These are phyloP conservation scores for Dendrothele bispora DNA, from an alignment of 768 basidiomycete species.

Conservation along the genomic window DNA sequence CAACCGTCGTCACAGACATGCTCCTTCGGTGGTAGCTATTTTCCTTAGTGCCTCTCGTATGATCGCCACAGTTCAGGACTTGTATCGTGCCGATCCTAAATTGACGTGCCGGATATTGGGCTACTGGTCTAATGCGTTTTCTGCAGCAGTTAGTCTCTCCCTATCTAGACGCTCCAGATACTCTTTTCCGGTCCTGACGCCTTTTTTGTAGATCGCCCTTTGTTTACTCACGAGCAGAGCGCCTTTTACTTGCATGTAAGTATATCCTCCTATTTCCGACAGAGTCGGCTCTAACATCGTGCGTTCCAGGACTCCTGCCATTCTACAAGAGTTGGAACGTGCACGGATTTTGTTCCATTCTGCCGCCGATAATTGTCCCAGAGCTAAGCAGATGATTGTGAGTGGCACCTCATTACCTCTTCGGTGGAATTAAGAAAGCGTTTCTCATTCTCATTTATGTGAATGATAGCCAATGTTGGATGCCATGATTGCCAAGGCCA, in stretches of 20 bases:
- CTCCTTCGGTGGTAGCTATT: slow-evolving; percentile 69
- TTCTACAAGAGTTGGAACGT: slow-evolving; percentile 59
- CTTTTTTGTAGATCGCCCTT: slow-evolving; percentile 45
- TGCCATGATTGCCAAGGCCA: slow-evolving; percentile 52
- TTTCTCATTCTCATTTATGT: not conserved
- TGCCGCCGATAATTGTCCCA: slow-evolving; percentile 44
- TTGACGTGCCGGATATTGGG: slow-evolving; percentile 53
- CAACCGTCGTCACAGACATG: slow-evolving; percentile 62
- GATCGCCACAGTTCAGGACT: slow-evolving; percentile 57
- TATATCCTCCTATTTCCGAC: not conserved
- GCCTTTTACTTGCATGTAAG: slow-evolving; percentile 56
- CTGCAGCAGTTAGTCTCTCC: slow-evolving; percentile 42
- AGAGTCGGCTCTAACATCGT: not conserved
- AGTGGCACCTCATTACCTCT: slow-evolving; percentile 16
- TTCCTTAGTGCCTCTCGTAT: slow-evolving; percentile 64
- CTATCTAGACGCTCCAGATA: not conserved
- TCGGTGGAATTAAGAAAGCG: not conserved
- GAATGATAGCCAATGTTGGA: slow-evolving; percentile 51
- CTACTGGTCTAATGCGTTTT: slow-evolving; percentile 56
- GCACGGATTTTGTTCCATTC: slow-evolving; percentile 44
- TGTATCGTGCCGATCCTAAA: slow-evolving; percentile 59
- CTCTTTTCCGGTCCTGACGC: not conserved
- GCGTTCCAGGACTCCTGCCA: slow-evolving; percentile 44
- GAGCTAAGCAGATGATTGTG: slow-evolving; percentile 46
- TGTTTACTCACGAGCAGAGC: slow-evolving; percentile 60